These are phyloP conservation scores for Suhomyces pyralidae DNA, from an alignment of 805 yeast genomes.

Conservation along the genomic window DNA sequence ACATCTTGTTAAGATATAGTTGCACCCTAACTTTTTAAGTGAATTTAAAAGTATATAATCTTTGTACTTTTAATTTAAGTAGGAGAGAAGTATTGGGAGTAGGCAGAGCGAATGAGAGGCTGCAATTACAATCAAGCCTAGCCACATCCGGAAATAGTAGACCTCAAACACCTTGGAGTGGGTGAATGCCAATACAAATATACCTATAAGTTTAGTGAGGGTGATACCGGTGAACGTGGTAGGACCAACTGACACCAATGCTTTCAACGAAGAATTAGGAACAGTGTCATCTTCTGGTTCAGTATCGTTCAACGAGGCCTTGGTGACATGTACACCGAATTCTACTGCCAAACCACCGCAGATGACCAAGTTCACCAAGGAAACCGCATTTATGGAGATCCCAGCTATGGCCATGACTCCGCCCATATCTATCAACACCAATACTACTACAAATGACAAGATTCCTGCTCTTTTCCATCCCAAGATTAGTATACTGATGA, in stretches of 20 bases:
- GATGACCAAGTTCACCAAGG: slow-evolving; percentile 85
- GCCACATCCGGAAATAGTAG: slow-evolving; percentile 95
- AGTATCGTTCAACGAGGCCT: slow-evolving; percentile 39
- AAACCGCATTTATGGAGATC: slow-evolving; percentile 81
- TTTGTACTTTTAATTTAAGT: not conserved
- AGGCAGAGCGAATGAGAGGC: slow-evolving; percentile 75
- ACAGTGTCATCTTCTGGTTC: not conserved
- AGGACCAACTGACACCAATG: slow-evolving; percentile 80
- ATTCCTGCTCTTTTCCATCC: slow-evolving; percentile 64
- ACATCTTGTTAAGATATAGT: too few species aligned
- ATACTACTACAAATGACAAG: slow-evolving; percentile 54
- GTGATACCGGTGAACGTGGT: slow-evolving; percentile 90
- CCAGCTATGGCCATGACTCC: slow-evolving; percentile 76
- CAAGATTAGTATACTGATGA: slow-evolving; percentile 53
- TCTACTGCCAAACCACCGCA: slow-evolving; percentile 93
- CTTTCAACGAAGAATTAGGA: slow-evolving; percentile 41
- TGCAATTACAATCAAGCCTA: slow-evolving; percentile 71
- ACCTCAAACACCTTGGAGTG: slow-evolving; percentile 84
- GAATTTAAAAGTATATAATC: too few species aligned
- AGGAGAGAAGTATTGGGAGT: slow-evolving; percentile 63
- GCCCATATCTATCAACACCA: slow-evolving; percentile 69
- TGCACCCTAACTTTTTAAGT: too few species aligned
- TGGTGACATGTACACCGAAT: slow-evolving; percentile 82
- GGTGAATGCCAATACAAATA: slow-evolving; percentile 81
- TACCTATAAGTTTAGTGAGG: slow-evolving; percentile 85